Percentiles rank a stretch among this genome's conserved stretches.
Conservation (phyloP, 2,329 filamentous ascomycete species). For the Aspergillus fumigatiaffinis region DNA sequence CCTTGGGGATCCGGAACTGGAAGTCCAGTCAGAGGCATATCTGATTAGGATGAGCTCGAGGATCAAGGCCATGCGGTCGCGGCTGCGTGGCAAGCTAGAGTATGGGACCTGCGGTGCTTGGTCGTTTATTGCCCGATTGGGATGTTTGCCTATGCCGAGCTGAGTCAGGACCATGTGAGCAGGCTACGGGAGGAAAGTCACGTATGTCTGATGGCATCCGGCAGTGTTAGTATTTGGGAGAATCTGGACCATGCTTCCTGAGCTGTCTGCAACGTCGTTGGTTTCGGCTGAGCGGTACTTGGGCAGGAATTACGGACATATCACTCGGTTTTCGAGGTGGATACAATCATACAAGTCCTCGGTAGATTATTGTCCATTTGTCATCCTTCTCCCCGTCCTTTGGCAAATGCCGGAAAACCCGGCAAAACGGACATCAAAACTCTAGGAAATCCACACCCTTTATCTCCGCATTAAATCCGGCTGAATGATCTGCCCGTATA, state of each 20-base stretch:
- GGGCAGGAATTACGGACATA: not conserved
- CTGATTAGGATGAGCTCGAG: slow-evolving; percentile 32
- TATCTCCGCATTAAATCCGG: not conserved
- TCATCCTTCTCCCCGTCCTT: too few species aligned
- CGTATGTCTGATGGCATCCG: slow-evolving; percentile 33
- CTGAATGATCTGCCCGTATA: not conserved
- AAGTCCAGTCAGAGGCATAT: slow-evolving; percentile 29
- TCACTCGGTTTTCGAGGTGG: not conserved
- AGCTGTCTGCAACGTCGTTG: slow-evolving; percentile 11
- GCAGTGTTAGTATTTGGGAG: too few species aligned
- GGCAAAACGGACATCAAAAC: too few species aligned
- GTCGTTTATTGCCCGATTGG: slow-evolving; percentile 37
- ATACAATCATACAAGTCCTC: too few species aligned
- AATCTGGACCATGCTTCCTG: slow-evolving; percentile 17
- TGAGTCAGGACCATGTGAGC: slow-evolving; percentile 28
- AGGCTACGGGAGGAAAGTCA: slow-evolving; percentile 29
- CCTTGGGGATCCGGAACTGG: slow-evolving; percentile 19
- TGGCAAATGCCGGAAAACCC: too few species aligned
- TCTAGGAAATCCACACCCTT: not conserved
- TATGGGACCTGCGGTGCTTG: slow-evolving; percentile 25
- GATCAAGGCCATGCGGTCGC: slow-evolving; percentile 35
- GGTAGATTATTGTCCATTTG: too few species aligned
- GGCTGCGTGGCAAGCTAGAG: slow-evolving; percentile 22
- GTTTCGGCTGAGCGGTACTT: not conserved
- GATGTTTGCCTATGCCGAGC: slow-evolving; percentile 41